These are phyloP conservation scores for Deuterostichococcus epilithicus DNA, from an alignment of 139 green algal species.

Conservation along the genomic window DNA sequence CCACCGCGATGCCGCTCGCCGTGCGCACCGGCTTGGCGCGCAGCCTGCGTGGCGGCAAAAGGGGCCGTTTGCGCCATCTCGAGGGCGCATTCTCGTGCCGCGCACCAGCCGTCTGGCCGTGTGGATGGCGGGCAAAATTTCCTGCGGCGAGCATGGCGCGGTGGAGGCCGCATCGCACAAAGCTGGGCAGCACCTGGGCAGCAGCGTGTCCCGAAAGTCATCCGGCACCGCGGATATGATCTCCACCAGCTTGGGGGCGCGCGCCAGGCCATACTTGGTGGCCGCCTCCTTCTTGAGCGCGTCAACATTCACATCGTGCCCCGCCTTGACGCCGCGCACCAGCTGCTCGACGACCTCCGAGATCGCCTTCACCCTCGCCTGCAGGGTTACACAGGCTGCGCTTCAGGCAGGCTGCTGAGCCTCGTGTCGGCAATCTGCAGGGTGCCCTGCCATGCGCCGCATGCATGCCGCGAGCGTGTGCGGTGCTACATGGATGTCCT, in stretches of 20 bases:
- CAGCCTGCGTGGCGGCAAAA: constrained; percentile 38
- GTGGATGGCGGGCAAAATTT: too few species aligned
- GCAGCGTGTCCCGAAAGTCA: constrained; percentile 73
- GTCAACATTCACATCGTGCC: constrained; percentile 83
- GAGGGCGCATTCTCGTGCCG: too few species aligned
- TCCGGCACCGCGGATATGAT: constrained; percentile 96
- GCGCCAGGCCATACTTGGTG: constrained; percentile 43
- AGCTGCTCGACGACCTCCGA: constrained; percentile 75
- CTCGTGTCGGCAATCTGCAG: too few species aligned
- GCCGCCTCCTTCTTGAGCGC: constrained; percentile 53
- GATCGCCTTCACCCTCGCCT: constrained; percentile 71
- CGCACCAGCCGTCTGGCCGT: too few species aligned
- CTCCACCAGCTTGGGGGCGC: constrained; percentile 92
- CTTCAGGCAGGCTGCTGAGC: too few species aligned
- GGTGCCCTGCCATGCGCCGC: too few species aligned
- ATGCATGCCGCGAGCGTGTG: too few species aligned
- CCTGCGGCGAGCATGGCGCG: not conserved
- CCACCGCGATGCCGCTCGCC: constrained; percentile 94
- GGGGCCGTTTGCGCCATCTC: too few species aligned
- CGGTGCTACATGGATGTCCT: too few species aligned
- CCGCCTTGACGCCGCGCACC: constrained; percentile 57
- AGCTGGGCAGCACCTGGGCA: constrained; percentile 59
- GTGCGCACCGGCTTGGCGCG: constrained; percentile 86
- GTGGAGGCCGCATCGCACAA: not conserved
- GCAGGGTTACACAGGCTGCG: too few species aligned